Evolutionary conservation across 768 basidiomycete species (phyloP).

Genomic region (Megacollybia marginata): DNA sequence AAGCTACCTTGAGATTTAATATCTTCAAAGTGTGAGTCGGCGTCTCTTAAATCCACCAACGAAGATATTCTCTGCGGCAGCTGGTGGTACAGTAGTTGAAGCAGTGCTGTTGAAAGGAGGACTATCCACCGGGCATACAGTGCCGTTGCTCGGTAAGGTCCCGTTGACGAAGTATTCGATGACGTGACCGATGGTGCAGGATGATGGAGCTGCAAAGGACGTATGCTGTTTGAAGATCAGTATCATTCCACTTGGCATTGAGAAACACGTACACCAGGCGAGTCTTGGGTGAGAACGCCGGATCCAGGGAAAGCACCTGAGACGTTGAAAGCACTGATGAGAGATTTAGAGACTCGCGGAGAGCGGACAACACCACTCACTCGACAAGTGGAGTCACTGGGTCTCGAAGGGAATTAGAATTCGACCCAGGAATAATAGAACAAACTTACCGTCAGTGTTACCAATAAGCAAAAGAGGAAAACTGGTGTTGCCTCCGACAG

Average conservation of each 20-base stretch:
- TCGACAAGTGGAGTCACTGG: conserved; percentile 10
- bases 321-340: conserved; percentile 12
- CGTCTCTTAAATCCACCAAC: too few relatives aligned
- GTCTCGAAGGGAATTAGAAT: conserved; percentile 2
- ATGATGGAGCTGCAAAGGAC: conserved; percentile 9
- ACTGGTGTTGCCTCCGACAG: conserved; percentile 7
- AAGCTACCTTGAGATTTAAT: too few relatives aligned
- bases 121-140: conserved; percentile 8
- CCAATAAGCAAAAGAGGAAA: conserved; percentile 8
- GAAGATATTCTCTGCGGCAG: too few relatives aligned
- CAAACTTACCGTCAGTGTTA: conserved; percentile 7
- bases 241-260: background rate
- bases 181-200: conserved; percentile 9
- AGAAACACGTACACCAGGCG: conserved; percentile 5
- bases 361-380: conserved; percentile 4
- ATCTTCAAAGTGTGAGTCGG: too few relatives aligned
- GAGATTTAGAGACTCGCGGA: background rate
- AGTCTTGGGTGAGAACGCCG: conserved; percentile 14
- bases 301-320: conserved; percentile 10
- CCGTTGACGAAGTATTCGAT: conserved; percentile 13
- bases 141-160: conserved; percentile 9
- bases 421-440: too few relatives aligned
- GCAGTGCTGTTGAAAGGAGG: too few relatives aligned
- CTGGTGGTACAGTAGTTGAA: too few relatives aligned
- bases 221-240: conserved; percentile 5